These are phyloP conservation scores for Moricandia moricandioides DNA, from an alignment of 345 rosid species.

Conservation along the genomic window DNA sequence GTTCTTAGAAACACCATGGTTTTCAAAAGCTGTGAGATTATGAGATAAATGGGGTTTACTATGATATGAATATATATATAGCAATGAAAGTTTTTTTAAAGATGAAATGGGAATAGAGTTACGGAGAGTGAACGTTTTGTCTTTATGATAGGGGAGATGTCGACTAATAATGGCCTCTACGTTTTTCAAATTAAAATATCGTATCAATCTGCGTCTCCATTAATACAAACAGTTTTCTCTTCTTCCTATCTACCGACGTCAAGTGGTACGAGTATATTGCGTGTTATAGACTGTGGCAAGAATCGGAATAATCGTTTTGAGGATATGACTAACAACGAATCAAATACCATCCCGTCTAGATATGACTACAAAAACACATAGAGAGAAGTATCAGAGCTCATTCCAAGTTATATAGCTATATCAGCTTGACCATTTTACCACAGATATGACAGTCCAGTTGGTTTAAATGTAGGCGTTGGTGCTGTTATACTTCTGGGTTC, in stretches of 20 bases:
- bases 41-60: constrained; percentile 6
- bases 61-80: constrained; percentile 6
- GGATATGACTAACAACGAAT: no score
- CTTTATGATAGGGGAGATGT: constrained; percentile 12
- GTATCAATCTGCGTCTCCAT: constrained; percentile 2
- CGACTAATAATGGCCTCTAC: constrained; percentile 9
- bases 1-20: not conserved
- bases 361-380: no score
- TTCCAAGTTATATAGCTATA: no score
- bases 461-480: no score
- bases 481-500: no score
- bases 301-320: constrained; percentile 3
- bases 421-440: no score
- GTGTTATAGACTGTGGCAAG: constrained; percentile 17
- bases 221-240: not conserved
- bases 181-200: constrained; percentile 12
- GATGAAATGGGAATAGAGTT: not conserved
- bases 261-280: constrained; percentile 9
- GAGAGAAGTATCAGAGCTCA: no score
- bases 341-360: no score
- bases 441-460: no score
- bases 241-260: constrained; percentile 28
- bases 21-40: not conserved
- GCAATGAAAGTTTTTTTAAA: not conserved
- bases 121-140: constrained; percentile 22